phyloP scores from a whole-genome alignment of 176 grass and related monocot genomes.

The Metroxylon sagu region DNA sequence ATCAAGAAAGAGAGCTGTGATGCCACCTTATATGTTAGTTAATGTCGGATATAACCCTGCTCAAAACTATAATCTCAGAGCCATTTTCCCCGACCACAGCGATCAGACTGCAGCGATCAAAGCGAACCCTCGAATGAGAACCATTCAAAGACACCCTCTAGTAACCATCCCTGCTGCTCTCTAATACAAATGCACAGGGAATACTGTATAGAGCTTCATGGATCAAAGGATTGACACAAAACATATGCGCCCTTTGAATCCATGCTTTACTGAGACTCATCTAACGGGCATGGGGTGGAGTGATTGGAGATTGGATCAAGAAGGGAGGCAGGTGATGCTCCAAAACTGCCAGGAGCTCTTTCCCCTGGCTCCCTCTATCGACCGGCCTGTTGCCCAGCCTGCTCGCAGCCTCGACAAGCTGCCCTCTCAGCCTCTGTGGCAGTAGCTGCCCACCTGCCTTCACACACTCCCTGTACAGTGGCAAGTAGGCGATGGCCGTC shows the following conservation, averaged over 20 bases:
- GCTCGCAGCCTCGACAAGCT: conserved; percentile 74
- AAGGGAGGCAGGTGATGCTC: conserved; percentile 67
- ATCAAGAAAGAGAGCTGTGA: no score
- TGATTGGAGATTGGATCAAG: conserved; percentile 14
- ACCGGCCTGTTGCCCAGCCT: conserved; percentile 46
- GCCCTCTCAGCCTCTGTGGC: conserved; percentile 85
- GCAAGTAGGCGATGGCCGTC: conserved; percentile 78
- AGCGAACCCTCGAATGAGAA: no score
- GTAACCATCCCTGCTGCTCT: no score
- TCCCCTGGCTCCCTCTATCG: conserved; percentile 44
- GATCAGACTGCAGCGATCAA: no score
- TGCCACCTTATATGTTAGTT: no score
- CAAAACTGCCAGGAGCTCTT: conserved; percentile 76
- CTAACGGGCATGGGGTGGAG: background rate
- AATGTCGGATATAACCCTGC: no score
- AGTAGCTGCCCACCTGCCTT: conserved; percentile 44
- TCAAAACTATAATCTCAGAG: no score
- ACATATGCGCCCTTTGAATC: background rate
- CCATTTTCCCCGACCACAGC: no score
- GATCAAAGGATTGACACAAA: no score
- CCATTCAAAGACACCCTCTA: no score
- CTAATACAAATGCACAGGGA: no score
- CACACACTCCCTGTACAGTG: conserved; percentile 71
- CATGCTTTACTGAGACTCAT: background rate
- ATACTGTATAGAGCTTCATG: no score